phyloP scores from a whole-genome alignment of 73 alveolate genomes.

The Paramecium caudatum region DNA sequence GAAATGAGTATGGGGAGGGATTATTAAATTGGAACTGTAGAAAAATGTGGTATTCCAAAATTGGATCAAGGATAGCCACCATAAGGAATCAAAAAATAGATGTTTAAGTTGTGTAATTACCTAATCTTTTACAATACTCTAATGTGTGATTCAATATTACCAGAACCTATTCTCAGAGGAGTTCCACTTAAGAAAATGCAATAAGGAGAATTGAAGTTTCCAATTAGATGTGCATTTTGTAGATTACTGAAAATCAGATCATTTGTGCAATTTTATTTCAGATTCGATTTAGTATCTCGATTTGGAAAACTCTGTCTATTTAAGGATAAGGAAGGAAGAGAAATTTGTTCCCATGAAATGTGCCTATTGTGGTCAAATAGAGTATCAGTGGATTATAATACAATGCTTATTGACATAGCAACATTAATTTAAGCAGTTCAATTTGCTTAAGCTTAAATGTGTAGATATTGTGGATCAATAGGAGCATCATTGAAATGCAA shows the following conservation, averaged over 20 bases:
- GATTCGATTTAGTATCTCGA: constrained; percentile 66
- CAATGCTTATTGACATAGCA: constrained; percentile 22
- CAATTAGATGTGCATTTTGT: constrained; percentile 66
- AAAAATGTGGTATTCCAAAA: constrained; percentile 68
- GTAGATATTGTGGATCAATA: constrained; percentile 70
- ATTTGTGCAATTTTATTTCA: constrained; percentile 55
- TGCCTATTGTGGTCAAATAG: constrained; percentile 67
- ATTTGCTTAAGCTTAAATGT: constrained; percentile 69
- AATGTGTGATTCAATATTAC: constrained; percentile 63
- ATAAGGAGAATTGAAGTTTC: constrained; percentile 63
- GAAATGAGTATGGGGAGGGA: constrained; percentile 23
- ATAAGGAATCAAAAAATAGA: constrained; percentile 56
- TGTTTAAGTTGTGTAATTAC: constrained; percentile 62
- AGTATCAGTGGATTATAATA: constrained; percentile 47
- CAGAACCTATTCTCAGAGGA: constrained; percentile 66
- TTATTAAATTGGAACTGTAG: constrained; percentile 56
- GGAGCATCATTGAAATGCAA: constrained; percentile 66
- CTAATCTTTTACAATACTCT: constrained; percentile 40
- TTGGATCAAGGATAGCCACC: constrained; percentile 68
- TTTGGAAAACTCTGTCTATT: constrained; percentile 66
- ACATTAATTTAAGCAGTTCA: constrained; percentile 59
- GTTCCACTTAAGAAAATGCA: constrained; percentile 66
- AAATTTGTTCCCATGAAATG: constrained; percentile 66
- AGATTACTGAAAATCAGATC: constrained; percentile 61
- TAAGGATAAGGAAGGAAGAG: constrained; percentile 66